These are phyloP conservation scores for Ophiostoma sp. DNA, from an alignment of 2,329 filamentous ascomycete genomes.

Conservation along the genomic window DNA sequence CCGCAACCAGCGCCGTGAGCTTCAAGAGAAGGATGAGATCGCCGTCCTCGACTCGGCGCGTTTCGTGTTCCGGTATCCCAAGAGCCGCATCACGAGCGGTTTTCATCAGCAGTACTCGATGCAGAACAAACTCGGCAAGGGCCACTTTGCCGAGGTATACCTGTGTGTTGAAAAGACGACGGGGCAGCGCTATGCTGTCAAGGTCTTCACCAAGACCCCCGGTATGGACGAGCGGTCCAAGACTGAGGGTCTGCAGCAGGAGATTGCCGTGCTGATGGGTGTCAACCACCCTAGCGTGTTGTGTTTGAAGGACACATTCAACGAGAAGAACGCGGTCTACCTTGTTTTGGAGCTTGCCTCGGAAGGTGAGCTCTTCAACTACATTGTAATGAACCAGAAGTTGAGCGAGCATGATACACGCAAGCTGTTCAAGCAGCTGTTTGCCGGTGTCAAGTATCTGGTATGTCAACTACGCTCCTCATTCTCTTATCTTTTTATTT, in stretches of 20 bases:
- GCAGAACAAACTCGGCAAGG: slow-evolving; percentile 81
- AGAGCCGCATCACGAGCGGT: slow-evolving; percentile 62
- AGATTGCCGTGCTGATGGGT: slow-evolving; percentile 95
- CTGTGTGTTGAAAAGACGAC: slow-evolving; percentile 80
- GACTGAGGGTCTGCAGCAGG: slow-evolving; percentile 82
- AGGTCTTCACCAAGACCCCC: slow-evolving; percentile 82
- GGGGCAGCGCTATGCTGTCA: slow-evolving; percentile 82
- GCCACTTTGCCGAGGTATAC: slow-evolving; percentile 92
- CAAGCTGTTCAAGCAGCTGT: slow-evolving; percentile 83
- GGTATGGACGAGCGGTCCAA: slow-evolving; percentile 80
- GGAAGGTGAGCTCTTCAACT: slow-evolving; percentile 93
- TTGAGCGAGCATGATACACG: slow-evolving; percentile 77
- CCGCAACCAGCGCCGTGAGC: slow-evolving; percentile 82
- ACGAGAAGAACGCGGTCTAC: slow-evolving; percentile 85
- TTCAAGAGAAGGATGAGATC: slow-evolving; percentile 87
- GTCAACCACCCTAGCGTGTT: slow-evolving; percentile 91
- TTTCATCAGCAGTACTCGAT: slow-evolving; percentile 85
- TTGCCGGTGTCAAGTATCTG: slow-evolving; percentile 90
- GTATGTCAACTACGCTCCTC: background rate
- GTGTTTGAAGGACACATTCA: slow-evolving; percentile 91
- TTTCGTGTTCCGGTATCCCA: slow-evolving; percentile 89
- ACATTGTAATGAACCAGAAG: slow-evolving; percentile 86
- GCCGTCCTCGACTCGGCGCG: slow-evolving; percentile 77
- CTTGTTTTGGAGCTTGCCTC: slow-evolving; percentile 84
- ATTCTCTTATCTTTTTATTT: slow-evolving; percentile 47